A percentile compares a stretch with the other conserved stretches of the same genome.
These are phyloP conservation scores for Mercurialis annua DNA, from an alignment of 345 rosid genomes.

Conservation along the genomic window DNA sequence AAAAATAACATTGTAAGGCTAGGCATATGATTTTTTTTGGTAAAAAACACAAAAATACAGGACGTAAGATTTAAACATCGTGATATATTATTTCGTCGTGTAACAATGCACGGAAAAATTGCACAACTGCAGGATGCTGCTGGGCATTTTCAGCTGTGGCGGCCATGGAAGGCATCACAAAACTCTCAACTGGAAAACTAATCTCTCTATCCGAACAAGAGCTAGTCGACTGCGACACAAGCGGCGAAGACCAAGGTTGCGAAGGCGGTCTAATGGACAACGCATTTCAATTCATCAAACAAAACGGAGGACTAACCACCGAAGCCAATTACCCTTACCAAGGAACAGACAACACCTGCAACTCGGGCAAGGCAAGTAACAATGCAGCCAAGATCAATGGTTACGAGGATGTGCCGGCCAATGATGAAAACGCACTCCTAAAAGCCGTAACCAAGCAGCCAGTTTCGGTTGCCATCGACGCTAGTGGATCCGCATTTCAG, in stretches of 20 bases:
- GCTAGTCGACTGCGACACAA: slow-evolving; percentile 43
- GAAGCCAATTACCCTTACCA: slow-evolving; percentile 32
- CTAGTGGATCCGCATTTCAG: slow-evolving; percentile 15
- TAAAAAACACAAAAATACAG: no score
- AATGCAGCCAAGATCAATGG: slow-evolving; percentile 12
- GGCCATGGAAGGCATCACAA: slow-evolving; percentile 48
- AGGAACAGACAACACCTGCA: slow-evolving; percentile 8
- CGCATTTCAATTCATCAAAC: slow-evolving; percentile 28
- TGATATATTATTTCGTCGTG: no score
- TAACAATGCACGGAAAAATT: no score
- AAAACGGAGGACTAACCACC: slow-evolving; percentile 30
- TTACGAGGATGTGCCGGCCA: slow-evolving; percentile 17
- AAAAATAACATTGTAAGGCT: no score
- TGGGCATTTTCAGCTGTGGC: slow-evolving; percentile 58
- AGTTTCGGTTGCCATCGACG: slow-evolving; percentile 24
- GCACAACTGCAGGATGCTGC: slow-evolving; percentile 32
- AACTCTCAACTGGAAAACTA: slow-evolving; percentile 35
- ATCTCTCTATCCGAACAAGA: slow-evolving; percentile 48
- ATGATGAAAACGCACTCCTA: slow-evolving; percentile 14
- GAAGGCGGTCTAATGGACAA: slow-evolving; percentile 27
- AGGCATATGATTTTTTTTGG: no score
- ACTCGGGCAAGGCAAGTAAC: background rate
- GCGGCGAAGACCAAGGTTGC: slow-evolving; percentile 20
- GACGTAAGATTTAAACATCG: no score
- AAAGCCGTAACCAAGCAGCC: slow-evolving; percentile 27